Conservation (phyloP, 2,329 filamentous ascomycete genomes). For the Periconia sp. region DNA sequence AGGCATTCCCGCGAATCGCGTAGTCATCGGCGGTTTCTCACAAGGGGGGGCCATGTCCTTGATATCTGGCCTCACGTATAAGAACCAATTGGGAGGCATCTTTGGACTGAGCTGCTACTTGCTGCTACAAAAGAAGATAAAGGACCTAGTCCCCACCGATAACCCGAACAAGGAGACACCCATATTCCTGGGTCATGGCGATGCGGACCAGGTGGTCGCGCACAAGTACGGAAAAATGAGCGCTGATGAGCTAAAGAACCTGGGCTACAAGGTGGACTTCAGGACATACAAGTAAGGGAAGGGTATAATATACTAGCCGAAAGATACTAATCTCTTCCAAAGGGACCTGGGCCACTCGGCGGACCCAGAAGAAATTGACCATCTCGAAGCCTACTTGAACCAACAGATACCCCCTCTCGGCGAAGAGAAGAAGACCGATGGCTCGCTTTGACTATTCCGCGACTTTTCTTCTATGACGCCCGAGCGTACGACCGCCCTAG, state of each 20-base stretch:
- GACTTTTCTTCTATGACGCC: slow-evolving; percentile 7
- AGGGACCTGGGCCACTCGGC: slow-evolving; percentile 79
- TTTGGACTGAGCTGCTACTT: slow-evolving; percentile 86
- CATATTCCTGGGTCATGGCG: slow-evolving; percentile 90
- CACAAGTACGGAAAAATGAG: slow-evolving; percentile 72
- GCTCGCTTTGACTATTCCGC: slow-evolving; percentile 39
- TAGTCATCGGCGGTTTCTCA: slow-evolving; percentile 85
- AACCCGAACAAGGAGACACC: slow-evolving; percentile 76
- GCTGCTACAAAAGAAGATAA: slow-evolving; percentile 70
- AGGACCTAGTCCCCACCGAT: slow-evolving; percentile 49
- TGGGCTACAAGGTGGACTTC: slow-evolving; percentile 77
- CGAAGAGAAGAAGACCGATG: slow-evolving; percentile 37
- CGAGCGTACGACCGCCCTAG: slow-evolving; percentile 26
- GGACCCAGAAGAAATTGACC: slow-evolving; percentile 77
- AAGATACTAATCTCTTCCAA: slow-evolving; percentile 12
- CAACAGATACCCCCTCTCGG: slow-evolving; percentile 58
- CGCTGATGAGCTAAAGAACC: slow-evolving; percentile 67
- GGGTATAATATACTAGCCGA: no score
- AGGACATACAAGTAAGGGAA: slow-evolving; percentile 73
- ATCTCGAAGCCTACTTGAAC: slow-evolving; percentile 72
- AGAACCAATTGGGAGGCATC: slow-evolving; percentile 81
- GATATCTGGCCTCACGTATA: slow-evolving; percentile 76
- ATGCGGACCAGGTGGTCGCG: slow-evolving; percentile 74
- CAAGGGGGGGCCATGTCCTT: slow-evolving; percentile 89
- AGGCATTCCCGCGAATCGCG: slow-evolving; percentile 81